Evolutionary conservation across 257 asterid species (phyloP).

Genomic region (Nicotiana tomentosiformis): DNA sequence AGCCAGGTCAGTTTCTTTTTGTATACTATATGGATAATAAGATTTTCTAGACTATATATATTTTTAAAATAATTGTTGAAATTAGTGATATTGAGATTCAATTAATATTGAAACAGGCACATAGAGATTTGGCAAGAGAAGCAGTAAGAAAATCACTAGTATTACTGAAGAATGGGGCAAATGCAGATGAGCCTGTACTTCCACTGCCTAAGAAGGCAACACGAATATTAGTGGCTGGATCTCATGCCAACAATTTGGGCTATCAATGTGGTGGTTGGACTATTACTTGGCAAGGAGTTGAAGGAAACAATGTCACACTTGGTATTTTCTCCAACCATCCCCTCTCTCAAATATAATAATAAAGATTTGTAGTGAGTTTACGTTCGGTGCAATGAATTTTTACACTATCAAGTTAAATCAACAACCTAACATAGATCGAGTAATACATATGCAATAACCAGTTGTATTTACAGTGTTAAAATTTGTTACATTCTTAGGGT

Average conservation of each 20-base stretch:
- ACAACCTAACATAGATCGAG: no score
- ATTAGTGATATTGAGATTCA: no score
- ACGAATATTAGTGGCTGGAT: constrained; percentile 45
- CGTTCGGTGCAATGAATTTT: no score
- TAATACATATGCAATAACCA: no score
- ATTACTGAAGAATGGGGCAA: constrained; percentile 40
- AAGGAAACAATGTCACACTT: constrained; percentile 30
- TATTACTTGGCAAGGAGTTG: constrained; percentile 46
- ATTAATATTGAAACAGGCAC: constrained; percentile 11
- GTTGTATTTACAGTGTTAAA: no score
- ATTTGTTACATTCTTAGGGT: no score
- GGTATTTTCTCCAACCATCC: constrained; percentile 16
- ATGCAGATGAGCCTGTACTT: constrained; percentile 25
- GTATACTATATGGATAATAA: no score
- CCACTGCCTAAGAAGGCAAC: constrained; percentile 43
- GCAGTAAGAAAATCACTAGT: constrained; percentile 56
- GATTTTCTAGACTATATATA: no score
- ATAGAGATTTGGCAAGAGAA: constrained; percentile 49
- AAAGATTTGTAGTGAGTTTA: no score
- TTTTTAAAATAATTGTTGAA: no score
- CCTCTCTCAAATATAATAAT: background rate
- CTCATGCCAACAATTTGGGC: constrained; percentile 46
- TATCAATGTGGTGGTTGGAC: constrained; percentile 60
- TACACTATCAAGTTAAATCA: no score
- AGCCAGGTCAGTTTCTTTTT: constrained; percentile 25